Percentiles rank a stretch among this genome's conserved stretches.
These are phyloP conservation scores for Podospora pseudopauciseta DNA, from an alignment of 495 filamentous ascomycete genomes.

Conservation along the genomic window DNA sequence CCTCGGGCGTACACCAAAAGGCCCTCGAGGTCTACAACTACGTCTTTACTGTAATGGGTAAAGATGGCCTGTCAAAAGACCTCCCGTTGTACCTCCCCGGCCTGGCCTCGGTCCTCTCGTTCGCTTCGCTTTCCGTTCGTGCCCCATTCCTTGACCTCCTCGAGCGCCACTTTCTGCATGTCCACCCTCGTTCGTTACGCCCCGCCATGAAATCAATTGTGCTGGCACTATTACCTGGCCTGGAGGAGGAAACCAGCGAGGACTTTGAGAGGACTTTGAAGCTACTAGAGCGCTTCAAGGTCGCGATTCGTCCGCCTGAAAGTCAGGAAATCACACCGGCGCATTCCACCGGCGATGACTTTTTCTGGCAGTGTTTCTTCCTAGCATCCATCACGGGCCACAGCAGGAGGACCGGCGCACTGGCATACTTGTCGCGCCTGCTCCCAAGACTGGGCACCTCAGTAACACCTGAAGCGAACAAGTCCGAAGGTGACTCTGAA, in stretches of 20 bases:
- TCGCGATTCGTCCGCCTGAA: conserved; percentile 52
- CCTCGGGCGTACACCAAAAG: conserved; percentile 98
- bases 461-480: conserved; percentile 27
- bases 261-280: conserved; percentile 87
- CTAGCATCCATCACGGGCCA: conserved; percentile 86
- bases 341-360: conserved; percentile 67
- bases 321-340: conserved; percentile 48
- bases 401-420: conserved; percentile 74
- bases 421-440: conserved; percentile 77
- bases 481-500: conserved; percentile 23
- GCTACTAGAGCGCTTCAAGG: conserved; percentile 73
- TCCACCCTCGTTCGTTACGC: conserved; percentile 66
- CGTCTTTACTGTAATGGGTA: conserved; percentile 75
- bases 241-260: conserved; percentile 94
- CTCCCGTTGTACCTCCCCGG: conserved; percentile 86
- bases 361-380: conserved; percentile 98
- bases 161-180: conserved; percentile 69
- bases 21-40: conserved; percentile 88
- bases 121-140: conserved; percentile 85
- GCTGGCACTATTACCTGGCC: conserved; percentile 77
- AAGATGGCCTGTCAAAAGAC: conserved; percentile 72
- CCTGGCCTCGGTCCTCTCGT: conserved; percentile 80
- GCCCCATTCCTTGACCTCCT: conserved; percentile 78
- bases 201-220: conserved; percentile 88
- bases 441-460: conserved; percentile 66